Conservation (phyloP, 2,329 filamentous ascomycete species). For the Colletotrichum siamense region DNA sequence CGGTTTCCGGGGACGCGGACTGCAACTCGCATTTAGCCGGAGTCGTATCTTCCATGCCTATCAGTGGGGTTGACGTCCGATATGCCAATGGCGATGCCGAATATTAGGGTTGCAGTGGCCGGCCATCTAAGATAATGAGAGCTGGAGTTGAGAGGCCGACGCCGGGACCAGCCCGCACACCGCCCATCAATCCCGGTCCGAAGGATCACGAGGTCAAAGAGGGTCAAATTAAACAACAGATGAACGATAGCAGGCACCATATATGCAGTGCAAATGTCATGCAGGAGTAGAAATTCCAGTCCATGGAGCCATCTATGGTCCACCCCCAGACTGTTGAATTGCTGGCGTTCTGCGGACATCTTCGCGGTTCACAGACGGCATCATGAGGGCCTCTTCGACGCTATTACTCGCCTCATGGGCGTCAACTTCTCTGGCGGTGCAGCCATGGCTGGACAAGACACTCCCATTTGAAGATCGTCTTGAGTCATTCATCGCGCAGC, state of each 20-base stretch:
- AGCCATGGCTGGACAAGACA: neutral
- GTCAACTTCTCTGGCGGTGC: neutral
- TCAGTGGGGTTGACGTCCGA: neutral
- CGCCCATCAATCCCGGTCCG: neutral
- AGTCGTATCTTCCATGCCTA: neutral
- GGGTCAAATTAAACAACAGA: neutral
- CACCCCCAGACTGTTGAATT: neutral
- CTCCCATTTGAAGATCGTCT: neutral
- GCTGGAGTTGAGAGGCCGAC: neutral
- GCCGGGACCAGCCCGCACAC: neutral
- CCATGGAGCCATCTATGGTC: neutral
- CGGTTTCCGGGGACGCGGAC: neutral
- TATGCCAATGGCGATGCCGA: neutral
- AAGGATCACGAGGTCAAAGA: neutral
- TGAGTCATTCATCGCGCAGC: neutral
- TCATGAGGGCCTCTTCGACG: neutral
- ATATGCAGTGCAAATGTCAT: neutral
- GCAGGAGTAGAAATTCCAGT: neutral
- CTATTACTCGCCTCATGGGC: neutral
- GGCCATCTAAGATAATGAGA: neutral
- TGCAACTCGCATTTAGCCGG: neutral
- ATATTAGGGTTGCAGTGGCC: neutral
- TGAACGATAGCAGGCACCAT: neutral
- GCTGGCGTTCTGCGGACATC: neutral
- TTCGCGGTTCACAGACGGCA: neutral